These are phyloP conservation scores for Carallia brachiata DNA, from an alignment of 345 rosid species.

Conservation along the genomic window DNA sequence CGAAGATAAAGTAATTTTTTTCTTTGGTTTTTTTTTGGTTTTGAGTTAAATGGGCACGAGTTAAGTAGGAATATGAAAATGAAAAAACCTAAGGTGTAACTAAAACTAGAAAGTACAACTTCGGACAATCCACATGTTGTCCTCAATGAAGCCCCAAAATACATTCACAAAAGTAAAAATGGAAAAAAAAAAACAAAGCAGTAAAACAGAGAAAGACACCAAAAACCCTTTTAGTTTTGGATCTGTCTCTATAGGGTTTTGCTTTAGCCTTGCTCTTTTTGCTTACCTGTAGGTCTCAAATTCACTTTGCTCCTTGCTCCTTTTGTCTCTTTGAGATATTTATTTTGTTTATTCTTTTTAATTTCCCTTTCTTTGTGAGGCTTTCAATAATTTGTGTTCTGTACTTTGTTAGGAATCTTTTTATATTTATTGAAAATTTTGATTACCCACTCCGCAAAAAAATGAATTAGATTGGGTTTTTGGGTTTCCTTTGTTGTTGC, in stretches of 20 bases:
- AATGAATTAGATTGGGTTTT: background rate
- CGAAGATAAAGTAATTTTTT: too few relatives aligned
- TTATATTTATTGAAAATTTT: background rate
- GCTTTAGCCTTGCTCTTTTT: background rate
- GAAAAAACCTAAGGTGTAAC: too few relatives aligned
- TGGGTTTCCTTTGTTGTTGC: slow-evolving; percentile 1
- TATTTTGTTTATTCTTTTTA: background rate
- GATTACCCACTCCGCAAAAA: background rate
- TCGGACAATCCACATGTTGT: too few relatives aligned
- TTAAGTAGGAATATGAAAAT: too few relatives aligned
- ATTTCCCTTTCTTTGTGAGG: background rate
- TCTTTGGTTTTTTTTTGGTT: too few relatives aligned
- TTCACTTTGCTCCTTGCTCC: background rate
- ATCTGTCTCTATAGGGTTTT: background rate
- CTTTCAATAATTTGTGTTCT: background rate
- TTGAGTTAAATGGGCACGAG: too few relatives aligned
- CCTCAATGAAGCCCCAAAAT: too few relatives aligned
- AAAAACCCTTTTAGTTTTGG: background rate
- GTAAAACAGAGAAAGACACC: background rate
- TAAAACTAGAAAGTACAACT: too few relatives aligned
- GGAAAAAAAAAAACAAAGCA: too few relatives aligned
- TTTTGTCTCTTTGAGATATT: background rate
- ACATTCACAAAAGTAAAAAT: too few relatives aligned
- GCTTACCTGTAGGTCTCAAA: background rate
- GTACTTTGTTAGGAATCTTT: background rate